A percentile compares a stretch with the other conserved stretches of the same genome.
These are phyloP conservation scores for Acanthamoeba sp. DNA, from an alignment of 208 protist species.

Conservation along the genomic window DNA sequence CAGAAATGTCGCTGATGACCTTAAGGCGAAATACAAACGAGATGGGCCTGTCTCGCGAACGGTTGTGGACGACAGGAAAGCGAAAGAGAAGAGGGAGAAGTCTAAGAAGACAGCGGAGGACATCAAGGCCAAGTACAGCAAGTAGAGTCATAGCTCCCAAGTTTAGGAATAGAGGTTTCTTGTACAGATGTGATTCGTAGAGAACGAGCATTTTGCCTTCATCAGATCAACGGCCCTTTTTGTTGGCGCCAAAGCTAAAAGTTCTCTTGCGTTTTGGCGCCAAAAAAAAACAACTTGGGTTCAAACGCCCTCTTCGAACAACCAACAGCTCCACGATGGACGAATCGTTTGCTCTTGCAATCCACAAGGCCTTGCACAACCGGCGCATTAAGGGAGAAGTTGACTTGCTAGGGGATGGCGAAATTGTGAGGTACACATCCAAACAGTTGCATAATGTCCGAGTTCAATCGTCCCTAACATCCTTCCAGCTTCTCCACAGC, in stretches of 20 bases:
- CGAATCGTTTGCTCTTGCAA: conserved; percentile 6
- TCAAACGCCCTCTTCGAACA: not conserved
- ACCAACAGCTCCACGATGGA: not conserved
- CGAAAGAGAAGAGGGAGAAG: not conserved
- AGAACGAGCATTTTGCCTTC: not conserved
- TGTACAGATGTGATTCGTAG: not conserved
- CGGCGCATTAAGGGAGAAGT: not conserved
- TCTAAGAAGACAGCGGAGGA: not conserved
- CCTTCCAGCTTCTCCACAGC: not conserved
- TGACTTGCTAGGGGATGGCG: not conserved
- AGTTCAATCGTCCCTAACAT: no score
- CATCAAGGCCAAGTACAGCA: conserved; percentile 41
- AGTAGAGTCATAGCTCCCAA: not conserved
- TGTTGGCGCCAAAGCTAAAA: no score
- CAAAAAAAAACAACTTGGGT: not conserved
- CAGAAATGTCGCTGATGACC: not conserved
- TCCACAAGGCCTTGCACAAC: conserved; percentile 34
- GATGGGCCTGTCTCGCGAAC: not conserved
- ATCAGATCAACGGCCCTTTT: no score
- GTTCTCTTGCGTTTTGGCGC: not conserved
- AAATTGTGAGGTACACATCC: conserved; percentile 29
- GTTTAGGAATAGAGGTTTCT: no score
- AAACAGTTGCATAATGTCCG: no score
- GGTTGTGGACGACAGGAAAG: not conserved
- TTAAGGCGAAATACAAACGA: not conserved